These are phyloP conservation scores for Torulaspora pretoriensis DNA, from an alignment of 1,139 yeast genomes.

Conservation along the genomic window DNA sequence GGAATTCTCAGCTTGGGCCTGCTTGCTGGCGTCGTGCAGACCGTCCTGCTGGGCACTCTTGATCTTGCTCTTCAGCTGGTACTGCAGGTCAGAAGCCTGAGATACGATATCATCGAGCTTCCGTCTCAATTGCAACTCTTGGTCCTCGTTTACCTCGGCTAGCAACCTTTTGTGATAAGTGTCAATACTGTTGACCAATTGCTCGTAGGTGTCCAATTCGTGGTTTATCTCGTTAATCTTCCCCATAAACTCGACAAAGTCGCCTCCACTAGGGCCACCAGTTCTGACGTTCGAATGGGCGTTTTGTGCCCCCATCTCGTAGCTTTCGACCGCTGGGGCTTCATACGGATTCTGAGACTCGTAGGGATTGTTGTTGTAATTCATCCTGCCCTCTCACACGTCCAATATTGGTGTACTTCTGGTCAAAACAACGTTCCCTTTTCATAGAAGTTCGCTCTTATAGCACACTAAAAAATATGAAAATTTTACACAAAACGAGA, in stretches of 20 bases:
- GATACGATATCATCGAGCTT: conserved; percentile 74
- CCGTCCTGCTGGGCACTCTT: conserved; percentile 72
- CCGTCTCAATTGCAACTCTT: conserved; percentile 62
- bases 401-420: neutral
- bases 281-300: conserved; percentile 1
- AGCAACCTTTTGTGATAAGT: conserved; percentile 76
- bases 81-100: conserved; percentile 77
- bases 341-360: conserved; percentile 19
- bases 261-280: conserved; percentile 37
- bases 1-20: conserved; percentile 85
- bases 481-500: conserved; percentile 6
- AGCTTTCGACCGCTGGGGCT: conserved; percentile 13
- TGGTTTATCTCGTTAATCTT: conserved; percentile 79
- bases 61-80: conserved; percentile 68
- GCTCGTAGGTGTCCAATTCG: conserved; percentile 76
- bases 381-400: conserved; percentile 11
- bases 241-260: conserved; percentile 74
- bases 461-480: conserved; percentile 1
- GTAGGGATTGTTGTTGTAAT: conserved; percentile 19
- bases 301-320: conserved; percentile 14
- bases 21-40: conserved; percentile 70
- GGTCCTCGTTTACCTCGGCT: conserved; percentile 82
- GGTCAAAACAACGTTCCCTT: neutral
- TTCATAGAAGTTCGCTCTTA: conserved; percentile 1
- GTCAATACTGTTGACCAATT: conserved; percentile 71